Conservation (phyloP, 306 rosid genomes). For the Carpinus fangiana region DNA sequence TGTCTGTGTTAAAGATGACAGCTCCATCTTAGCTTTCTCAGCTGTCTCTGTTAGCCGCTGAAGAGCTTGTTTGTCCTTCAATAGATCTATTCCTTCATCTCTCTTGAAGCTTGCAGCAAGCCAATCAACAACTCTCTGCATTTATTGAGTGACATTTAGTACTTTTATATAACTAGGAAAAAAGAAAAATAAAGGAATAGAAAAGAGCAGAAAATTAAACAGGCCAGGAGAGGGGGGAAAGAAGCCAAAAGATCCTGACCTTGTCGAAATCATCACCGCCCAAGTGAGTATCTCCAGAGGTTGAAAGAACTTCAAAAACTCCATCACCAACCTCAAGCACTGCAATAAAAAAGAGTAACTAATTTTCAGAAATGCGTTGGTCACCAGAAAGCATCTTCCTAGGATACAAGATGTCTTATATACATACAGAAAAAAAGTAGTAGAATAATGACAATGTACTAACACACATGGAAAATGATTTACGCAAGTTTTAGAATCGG, state of each 20-base stretch:
- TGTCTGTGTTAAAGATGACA: conserved; percentile 85
- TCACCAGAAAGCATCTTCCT: not conserved
- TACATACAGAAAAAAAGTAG: not conserved
- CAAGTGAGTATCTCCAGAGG: conserved; percentile 96
- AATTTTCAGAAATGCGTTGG: not conserved
- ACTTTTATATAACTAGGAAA: not conserved
- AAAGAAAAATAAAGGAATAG: not conserved
- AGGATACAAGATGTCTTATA: not conserved
- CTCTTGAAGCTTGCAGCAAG: conserved; percentile 70
- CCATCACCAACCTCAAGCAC: conserved; percentile 99
- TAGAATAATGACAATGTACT: not conserved
- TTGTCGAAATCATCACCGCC: conserved; percentile 99
- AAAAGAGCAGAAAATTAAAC: not conserved
- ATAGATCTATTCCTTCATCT: conserved; percentile 85
- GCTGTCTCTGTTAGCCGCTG: conserved; percentile 97
- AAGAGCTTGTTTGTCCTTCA: conserved; percentile 97
- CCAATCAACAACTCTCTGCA: conserved; percentile 94
- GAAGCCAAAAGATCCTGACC: conserved; percentile 36
- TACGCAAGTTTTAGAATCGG: not conserved
- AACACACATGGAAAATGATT: not conserved
- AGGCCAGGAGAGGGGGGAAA: not conserved
- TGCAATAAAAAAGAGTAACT: conserved; percentile 21
- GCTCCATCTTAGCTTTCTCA: conserved; percentile 97
- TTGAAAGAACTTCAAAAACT: conserved; percentile 93
- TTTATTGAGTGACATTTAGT: conserved; percentile 8